Conservation (phyloP, 371 early-diverging fungal genomes). For the Apophysomyces variabilis region DNA sequence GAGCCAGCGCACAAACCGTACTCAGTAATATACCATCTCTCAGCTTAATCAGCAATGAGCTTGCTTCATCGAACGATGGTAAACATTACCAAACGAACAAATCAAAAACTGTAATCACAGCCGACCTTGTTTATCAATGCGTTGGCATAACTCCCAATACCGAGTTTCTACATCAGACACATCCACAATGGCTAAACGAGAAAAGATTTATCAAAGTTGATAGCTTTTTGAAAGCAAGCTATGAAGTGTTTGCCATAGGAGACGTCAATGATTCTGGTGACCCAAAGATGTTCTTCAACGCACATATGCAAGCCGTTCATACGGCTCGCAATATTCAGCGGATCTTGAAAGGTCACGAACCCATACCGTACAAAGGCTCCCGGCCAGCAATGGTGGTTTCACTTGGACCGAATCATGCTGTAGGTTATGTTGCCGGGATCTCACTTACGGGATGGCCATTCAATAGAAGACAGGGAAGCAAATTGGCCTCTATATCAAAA, state of each 20-base stretch:
- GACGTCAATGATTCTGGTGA: conserved; percentile 37
- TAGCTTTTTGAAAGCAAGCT: conserved; percentile 17
- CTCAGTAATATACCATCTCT: conserved; percentile 19
- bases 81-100: conserved; percentile 33
- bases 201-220: conserved; percentile 33
- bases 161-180: conserved; percentile 24
- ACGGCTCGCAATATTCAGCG: conserved; percentile 24
- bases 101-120: conserved; percentile 24
- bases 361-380: conserved; percentile 28
- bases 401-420: conserved; percentile 32
- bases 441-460: conserved; percentile 38
- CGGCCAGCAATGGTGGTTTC: conserved; percentile 36
- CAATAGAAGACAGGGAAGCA: conserved; percentile 27
- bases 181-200: conserved; percentile 30
- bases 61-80: conserved; percentile 15
- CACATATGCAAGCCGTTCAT: conserved; percentile 50
- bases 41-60: conserved; percentile 28
- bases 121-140: conserved; percentile 36
- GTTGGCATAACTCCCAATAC: conserved; percentile 41
- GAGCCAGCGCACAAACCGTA: conserved; percentile 27
- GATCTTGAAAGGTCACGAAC: conserved; percentile 8
- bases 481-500: conserved; percentile 29
- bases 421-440: conserved; percentile 28
- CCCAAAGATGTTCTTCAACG: conserved; percentile 50
- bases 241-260: conserved; percentile 40